phyloP scores from a whole-genome alignment of 2,329 filamentous ascomycete species.

The Clarireedia hainanense region DNA sequence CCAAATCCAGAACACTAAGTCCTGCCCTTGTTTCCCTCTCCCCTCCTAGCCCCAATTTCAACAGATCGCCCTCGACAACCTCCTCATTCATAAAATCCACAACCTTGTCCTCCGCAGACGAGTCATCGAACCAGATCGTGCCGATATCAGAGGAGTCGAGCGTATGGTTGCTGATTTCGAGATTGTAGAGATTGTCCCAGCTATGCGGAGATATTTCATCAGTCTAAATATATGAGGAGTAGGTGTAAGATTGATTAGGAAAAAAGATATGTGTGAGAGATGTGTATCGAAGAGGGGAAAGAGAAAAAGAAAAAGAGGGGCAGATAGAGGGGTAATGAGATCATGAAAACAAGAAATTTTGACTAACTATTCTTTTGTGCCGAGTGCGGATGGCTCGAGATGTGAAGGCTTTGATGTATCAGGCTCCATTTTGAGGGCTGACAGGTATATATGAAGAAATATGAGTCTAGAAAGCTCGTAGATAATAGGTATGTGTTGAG shows the following conservation, averaged over 20 bases:
- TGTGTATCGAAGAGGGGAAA: neutral
- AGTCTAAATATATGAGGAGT: neutral
- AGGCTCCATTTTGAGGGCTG: conserved; percentile 13
- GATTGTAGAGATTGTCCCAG: conserved; percentile 68
- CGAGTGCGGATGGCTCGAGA: conserved; percentile 68
- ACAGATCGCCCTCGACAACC: conserved; percentile 13
- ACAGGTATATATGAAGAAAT: too few species aligned
- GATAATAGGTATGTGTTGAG: too few species aligned
- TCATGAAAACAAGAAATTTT: neutral
- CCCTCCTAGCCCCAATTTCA: conserved; percentile 13
- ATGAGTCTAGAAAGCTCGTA: too few species aligned
- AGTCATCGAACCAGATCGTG: conserved; percentile 95
- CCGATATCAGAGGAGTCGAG: conserved; percentile 71
- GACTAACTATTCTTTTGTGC: conserved; percentile 78
- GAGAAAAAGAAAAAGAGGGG: neutral
- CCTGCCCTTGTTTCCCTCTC: conserved; percentile 16
- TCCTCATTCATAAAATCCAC: conserved; percentile 45
- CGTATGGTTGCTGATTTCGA: conserved; percentile 63
- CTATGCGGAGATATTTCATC: conserved; percentile 34
- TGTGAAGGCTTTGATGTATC: conserved; percentile 44
- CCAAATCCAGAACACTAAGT: conserved; percentile 73
- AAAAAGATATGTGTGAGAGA: neutral
- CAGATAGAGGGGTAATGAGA: conserved; percentile 18
- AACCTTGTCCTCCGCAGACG: conserved; percentile 76
- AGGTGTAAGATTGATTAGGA: neutral